Base-by-base conservation (phyloP, 441 rosid species). In the Brassica balearica region DNA sequence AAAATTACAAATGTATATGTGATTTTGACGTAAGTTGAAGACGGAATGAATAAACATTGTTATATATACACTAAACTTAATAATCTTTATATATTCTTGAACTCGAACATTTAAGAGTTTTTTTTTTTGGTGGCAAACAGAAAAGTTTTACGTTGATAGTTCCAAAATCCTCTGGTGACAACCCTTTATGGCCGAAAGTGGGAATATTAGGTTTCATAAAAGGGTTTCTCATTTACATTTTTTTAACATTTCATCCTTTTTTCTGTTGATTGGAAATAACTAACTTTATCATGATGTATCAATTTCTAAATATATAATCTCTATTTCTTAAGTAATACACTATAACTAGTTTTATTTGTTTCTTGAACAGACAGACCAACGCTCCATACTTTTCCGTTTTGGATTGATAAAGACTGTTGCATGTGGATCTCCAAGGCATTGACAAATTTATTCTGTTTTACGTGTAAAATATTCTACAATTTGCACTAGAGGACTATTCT, bases 331-430 rank as follows among this genome's bases (percentile, higher is more conserved):
- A 71, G 22, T 53, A 23, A 36, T 36, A 27, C 4, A 5, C 3
- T 23, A 32, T 32, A 64, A 71, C 8, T 11, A 19, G 48, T 19
- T 59, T 78, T 77, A 78, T 72, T 76, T 46, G 76, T 60, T 72
- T 78, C 81, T 72, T 72, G 77, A 22, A 34, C 8, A 72, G 56
- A 46, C 55, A 72, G 56, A 29, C 62, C 73, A 78, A 29, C 34
- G 73, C 62, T 71, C 68, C 76, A 71, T 65, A 25, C 36, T 32
- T 32, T 32, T 32, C 41, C 55, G 36, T 65, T 77, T 65, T n/a
- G 61, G 15, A 58, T 43, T 41, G 81, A 78, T 17, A 60, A 46
- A 59, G 73, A 67, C 65, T 2, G 27, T 72, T 72, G 77, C 77
- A 78, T 78, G 77, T 72, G 73, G 69, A 29, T 78, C 20, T 4